Percentiles rank a stretch among this genome's conserved stretches.
Conservation (phyloP, 176 grass and related monocot genomes). For the Saccharum officinarum region DNA sequence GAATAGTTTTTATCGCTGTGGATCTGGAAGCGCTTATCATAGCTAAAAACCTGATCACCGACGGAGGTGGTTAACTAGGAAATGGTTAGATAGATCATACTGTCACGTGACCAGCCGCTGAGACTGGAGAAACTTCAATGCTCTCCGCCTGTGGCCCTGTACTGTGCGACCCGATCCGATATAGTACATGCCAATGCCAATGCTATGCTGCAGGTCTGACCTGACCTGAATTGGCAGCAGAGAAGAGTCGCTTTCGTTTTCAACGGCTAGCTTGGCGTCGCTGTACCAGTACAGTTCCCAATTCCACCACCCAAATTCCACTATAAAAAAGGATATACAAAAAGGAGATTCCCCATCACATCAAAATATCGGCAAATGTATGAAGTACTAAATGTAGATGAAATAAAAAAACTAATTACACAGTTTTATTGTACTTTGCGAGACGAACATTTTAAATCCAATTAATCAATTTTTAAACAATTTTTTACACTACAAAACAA, state of each 20-base stretch:
- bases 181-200: not conserved
- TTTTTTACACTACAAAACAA: too few species aligned
- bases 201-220: not conserved
- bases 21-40: not conserved
- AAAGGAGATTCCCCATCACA: too few species aligned
- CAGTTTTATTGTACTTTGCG: too few species aligned
- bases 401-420: too few species aligned
- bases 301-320: too few species aligned
- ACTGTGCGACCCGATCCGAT: not conserved
- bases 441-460: too few species aligned
- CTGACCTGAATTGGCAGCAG: not conserved
- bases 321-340: too few species aligned
- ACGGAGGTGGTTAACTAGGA: constrained; percentile 24
- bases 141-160: not conserved
- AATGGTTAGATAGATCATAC: not conserved
- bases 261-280: constrained; percentile 42
- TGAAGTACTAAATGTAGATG: too few species aligned
- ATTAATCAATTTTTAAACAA: too few species aligned
- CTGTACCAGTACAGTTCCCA: not conserved
- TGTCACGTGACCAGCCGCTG: constrained; percentile 11
- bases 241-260: constrained; percentile 22
- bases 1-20: constrained; percentile 7
- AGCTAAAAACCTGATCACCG: constrained; percentile 8
- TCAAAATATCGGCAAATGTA: too few species aligned
- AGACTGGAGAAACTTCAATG: not conserved